Conservation (phyloP, 1,284 basidiomycete genomes). For the Melampsora occidentalis region DNA sequence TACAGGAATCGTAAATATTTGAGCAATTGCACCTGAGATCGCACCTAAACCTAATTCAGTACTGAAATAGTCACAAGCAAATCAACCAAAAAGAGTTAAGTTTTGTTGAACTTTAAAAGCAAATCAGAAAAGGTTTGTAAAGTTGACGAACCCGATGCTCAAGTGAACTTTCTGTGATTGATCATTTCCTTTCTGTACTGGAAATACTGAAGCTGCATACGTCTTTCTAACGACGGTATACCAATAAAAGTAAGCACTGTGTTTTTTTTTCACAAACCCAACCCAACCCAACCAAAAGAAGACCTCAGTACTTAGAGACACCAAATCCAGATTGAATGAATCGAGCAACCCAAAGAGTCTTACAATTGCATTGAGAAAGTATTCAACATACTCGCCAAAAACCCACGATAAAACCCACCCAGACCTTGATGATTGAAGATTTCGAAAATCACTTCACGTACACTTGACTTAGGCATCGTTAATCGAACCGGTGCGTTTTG, state of each 20-base stretch:
- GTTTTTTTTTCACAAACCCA: not conserved
- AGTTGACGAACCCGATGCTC: constrained; percentile 10
- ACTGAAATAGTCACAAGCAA: constrained; percentile 29
- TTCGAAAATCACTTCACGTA: constrained; percentile 58
- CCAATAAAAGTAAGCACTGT: constrained; percentile 98
- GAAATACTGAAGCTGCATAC: constrained; percentile 57
- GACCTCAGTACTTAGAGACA: not conserved
- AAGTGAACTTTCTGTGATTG: constrained; percentile 4
- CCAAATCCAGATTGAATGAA: no score
- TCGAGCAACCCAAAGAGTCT: constrained; percentile 52
- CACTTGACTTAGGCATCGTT: constrained; percentile 48
- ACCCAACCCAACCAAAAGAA: not conserved
- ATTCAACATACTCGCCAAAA: constrained; percentile 96
- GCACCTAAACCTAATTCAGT: constrained; percentile 86
- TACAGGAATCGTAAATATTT: constrained; percentile 98
- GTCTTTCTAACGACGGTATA: constrained; percentile 83
- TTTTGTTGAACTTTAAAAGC: not conserved
- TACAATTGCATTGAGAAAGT: constrained; percentile 86
- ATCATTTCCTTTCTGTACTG: constrained; percentile 19
- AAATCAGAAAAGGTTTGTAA: not conserved
- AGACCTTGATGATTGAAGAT: constrained; percentile 78
- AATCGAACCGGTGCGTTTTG: constrained; percentile 48
- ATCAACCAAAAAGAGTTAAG: not conserved
- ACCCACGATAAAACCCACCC: constrained; percentile 82
- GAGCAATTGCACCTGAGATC: constrained; percentile 85